A percentile compares a stretch with the other conserved stretches of the same genome.
Evolutionary conservation across 78 protist species (phyloP).

Genomic region (Anaeramoeba ignava): DNA sequence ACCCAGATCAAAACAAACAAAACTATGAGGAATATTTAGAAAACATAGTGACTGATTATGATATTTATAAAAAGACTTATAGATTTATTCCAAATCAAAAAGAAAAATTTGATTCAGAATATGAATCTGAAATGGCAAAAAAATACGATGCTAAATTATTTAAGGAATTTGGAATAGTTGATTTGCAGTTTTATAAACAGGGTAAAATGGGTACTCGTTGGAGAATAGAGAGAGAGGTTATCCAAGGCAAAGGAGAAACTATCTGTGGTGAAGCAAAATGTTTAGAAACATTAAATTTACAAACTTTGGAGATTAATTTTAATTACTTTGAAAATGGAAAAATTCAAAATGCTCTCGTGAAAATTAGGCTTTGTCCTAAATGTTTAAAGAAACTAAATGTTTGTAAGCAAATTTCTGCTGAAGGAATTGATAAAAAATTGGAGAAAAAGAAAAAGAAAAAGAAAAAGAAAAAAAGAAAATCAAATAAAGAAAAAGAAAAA

Average conservation of each 20-base stretch:
- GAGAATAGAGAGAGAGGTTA: conserved; percentile 13
- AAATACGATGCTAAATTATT: conserved; percentile 3
- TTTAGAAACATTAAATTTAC: background rate
- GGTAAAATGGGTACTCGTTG: conserved; percentile 16
- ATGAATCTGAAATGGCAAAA: no score
- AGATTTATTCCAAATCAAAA: no score
- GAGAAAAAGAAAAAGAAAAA: no score
- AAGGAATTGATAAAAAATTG: no score
- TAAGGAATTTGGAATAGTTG: conserved; percentile 14
- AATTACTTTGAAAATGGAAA: conserved; percentile 10
- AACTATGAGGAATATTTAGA: no score
- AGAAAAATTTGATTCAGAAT: no score
- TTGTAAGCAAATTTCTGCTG: no score
- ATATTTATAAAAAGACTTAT: no score
- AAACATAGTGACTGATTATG: no score
- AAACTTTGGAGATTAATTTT: conserved; percentile 22
- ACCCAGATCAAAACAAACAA: no score
- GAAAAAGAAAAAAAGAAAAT: no score
- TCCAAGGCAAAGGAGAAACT: conserved; percentile 11
- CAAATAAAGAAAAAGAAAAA: no score
- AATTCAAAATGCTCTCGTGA: conserved; percentile 16
- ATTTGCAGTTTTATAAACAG: background rate
- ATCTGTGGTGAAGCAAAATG: conserved; percentile 8
- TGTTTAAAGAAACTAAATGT: conserved; percentile 12
- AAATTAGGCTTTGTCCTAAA: conserved; percentile 15